A percentile compares a stretch with the other conserved stretches of the same genome.
Conservation (phyloP, 2,329 filamentous ascomycete genomes). For the Blastomyces emzantsi region DNA sequence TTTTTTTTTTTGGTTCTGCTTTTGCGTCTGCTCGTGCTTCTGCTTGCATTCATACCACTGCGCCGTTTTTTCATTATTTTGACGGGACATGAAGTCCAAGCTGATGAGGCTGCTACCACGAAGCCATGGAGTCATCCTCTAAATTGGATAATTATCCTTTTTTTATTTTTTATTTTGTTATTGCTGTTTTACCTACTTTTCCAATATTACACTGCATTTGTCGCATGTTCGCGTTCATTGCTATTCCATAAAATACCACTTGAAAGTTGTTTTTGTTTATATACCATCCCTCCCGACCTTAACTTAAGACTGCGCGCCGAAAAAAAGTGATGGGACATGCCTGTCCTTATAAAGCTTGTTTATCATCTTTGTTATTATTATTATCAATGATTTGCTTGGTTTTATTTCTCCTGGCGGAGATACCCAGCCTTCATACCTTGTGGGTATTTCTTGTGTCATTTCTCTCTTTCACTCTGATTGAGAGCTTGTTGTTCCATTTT, state of each 20-base stretch:
- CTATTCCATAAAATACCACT: neutral
- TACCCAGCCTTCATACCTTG: neutral
- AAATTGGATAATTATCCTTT: neutral
- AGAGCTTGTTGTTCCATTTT: neutral
- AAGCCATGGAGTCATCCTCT: neutral
- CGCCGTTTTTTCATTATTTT: neutral
- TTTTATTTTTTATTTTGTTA: neutral
- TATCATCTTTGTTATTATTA: neutral
- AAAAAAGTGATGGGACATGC: neutral
- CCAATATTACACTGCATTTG: neutral
- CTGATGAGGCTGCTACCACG: neutral
- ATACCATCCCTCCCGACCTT: conserved; percentile 2
- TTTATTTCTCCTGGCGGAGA: conserved; percentile 2
- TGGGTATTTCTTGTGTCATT: neutral
- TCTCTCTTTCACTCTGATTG: neutral
- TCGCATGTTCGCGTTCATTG: neutral
- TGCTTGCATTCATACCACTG: neutral
- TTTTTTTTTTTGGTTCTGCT: neutral
- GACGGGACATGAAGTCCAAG: neutral
- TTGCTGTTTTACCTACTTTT: neutral
- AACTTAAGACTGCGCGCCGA: neutral
- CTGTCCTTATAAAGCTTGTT: neutral
- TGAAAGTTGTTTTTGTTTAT: neutral
- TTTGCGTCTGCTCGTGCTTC: neutral
- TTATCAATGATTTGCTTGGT: neutral